phyloP scores from a whole-genome alignment of 768 basidiomycete genomes.

The Termitomyces sp. region DNA sequence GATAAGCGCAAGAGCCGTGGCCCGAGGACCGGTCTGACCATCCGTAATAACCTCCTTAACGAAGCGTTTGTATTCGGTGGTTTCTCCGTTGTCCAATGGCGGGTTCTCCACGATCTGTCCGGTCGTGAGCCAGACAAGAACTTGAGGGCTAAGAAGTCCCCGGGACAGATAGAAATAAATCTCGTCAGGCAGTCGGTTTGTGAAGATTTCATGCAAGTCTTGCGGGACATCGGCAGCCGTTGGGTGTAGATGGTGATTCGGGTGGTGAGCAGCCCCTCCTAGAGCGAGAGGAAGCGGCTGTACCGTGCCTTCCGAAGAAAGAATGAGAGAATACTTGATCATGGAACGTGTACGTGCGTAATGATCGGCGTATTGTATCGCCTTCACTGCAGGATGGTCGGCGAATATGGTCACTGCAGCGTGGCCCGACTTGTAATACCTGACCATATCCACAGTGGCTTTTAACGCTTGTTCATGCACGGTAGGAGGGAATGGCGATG shows the following conservation, averaged over 20 bases:
- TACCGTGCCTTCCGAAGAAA: conserved; percentile 83
- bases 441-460: conserved; percentile 88
- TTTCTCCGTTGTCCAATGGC: conserved; percentile 93
- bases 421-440: conserved; percentile 87
- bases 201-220: conserved; percentile 95
- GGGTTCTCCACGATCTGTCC: conserved; percentile 83
- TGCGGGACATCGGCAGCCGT: conserved; percentile 85
- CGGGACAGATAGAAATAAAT: conserved; percentile 95
- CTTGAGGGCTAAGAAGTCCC: conserved; percentile 84
- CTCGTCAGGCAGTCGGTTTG: conserved; percentile 91
- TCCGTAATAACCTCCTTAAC: conserved; percentile 96
- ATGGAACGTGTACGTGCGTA: conserved; percentile 89
- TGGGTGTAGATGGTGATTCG: conserved; percentile 60
- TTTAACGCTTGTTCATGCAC: conserved; percentile 79
- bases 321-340: conserved; percentile 87
- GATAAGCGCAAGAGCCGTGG: conserved; percentile 85
- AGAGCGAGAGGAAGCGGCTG: conserved; percentile 77
- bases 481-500: conserved; percentile 77
- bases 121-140: conserved; percentile 91
- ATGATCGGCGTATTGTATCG: conserved; percentile 75
- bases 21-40: conserved; percentile 89
- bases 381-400: conserved; percentile 81
- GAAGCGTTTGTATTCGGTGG: conserved; percentile 90
- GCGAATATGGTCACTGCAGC: conserved; percentile 72
- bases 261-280: conserved; percentile 43